phyloP scores from a whole-genome alignment of 257 asterid genomes.

The Avicennia marina region DNA sequence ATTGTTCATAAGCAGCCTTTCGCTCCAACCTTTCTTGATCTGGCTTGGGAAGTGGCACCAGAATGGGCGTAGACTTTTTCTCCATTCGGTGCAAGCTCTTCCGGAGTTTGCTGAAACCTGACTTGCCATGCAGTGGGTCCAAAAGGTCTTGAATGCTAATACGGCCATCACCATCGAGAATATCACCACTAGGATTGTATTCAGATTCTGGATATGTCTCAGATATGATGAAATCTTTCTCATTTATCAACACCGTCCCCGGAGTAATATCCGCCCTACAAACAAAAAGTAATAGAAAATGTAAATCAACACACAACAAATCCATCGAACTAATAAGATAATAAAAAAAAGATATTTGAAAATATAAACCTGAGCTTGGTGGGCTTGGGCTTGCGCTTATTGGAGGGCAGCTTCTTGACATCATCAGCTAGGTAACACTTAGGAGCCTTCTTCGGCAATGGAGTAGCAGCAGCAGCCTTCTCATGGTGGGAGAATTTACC shows the following conservation, averaged over 20 bases:
- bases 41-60: slow-evolving; percentile 63
- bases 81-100: slow-evolving; percentile 45
- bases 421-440: too few relatives aligned
- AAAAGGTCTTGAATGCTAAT: slow-evolving; percentile 70
- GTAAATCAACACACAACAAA: too few relatives aligned
- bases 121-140: slow-evolving; percentile 58
- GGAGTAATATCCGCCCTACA: slow-evolving; percentile 58
- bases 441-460: too few relatives aligned
- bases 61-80: slow-evolving; percentile 47
- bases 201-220: slow-evolving; percentile 96
- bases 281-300: background rate
- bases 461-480: too few relatives aligned
- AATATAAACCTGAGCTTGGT: too few relatives aligned
- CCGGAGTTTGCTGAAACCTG: slow-evolving; percentile 52
- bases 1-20: slow-evolving; percentile 48
- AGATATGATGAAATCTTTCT: slow-evolving; percentile 43
- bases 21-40: slow-evolving; percentile 67
- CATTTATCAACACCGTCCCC: too few relatives aligned
- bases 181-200: slow-evolving; percentile 67
- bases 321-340: too few relatives aligned
- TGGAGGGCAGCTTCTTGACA: too few relatives aligned
- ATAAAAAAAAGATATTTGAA: too few relatives aligned
- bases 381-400: too few relatives aligned
- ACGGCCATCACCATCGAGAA: slow-evolving; percentile 63
- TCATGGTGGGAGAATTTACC: too few relatives aligned